phyloP scores from a whole-genome alignment of 2,329 filamentous ascomycete species.

The Talaromyces amestolkiae region DNA sequence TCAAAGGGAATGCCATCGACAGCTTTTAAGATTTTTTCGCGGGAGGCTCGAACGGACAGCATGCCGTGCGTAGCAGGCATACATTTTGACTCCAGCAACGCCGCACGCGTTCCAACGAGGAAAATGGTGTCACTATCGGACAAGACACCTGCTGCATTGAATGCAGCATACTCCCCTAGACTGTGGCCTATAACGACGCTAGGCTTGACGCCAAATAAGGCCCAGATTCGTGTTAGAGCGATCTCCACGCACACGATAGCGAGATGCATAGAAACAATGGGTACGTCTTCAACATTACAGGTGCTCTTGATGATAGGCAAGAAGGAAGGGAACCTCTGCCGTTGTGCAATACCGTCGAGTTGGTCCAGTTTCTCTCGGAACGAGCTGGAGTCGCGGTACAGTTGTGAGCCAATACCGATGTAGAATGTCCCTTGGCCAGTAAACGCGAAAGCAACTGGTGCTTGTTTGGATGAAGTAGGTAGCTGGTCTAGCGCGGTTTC shows the following conservation, averaged over 20 bases:
- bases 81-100: constrained; percentile 24
- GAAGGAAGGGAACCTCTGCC: background rate
- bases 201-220: constrained; percentile 32
- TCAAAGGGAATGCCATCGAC: background rate
- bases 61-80: background rate
- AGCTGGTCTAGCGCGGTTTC: background rate
- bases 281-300: background rate
- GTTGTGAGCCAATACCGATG: background rate
- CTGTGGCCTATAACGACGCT: constrained; percentile 34
- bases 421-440: background rate
- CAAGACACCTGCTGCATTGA: constrained; percentile 32
- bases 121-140: constrained; percentile 29
- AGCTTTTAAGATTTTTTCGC: too few species aligned
- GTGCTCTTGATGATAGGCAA: background rate
- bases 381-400: background rate
- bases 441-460: background rate
- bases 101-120: constrained; percentile 31
- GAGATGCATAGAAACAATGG: background rate
- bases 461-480: too few species aligned
- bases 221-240: constrained; percentile 31
- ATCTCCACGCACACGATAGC: constrained; percentile 32
- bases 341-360: background rate
- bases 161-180: constrained; percentile 33
- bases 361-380: background rate
- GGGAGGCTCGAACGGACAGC: background rate